Percentiles rank a stretch among this genome's conserved stretches.
phyloP scores from a whole-genome alignment of 768 basidiomycete species.

The Boletus rubescentipes region DNA sequence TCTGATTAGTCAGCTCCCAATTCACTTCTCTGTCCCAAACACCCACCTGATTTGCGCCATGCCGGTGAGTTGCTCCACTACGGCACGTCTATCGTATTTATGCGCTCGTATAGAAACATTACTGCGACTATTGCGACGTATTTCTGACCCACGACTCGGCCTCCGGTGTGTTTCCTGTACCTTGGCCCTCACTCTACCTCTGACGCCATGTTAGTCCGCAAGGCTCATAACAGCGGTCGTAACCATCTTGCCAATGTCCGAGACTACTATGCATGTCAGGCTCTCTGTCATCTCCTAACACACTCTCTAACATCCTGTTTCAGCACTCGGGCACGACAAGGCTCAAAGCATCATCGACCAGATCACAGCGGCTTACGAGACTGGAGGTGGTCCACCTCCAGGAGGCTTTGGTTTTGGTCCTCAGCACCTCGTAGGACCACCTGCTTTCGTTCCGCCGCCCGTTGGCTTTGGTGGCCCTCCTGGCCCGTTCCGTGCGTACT shows the following conservation, averaged over 20 bases:
- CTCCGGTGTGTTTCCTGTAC: conserved; percentile 56
- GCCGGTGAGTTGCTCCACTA: conserved; percentile 53
- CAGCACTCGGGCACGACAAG: conserved; percentile 92
- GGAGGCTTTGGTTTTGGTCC: conserved; percentile 87
- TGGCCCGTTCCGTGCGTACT: conserved; percentile 17
- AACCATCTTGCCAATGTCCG: conserved; percentile 96
- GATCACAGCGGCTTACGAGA: conserved; percentile 92
- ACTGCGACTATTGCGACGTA: conserved; percentile 93
- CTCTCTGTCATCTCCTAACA: not conserved
- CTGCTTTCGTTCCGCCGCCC: conserved; percentile 52
- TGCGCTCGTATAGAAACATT: conserved; percentile 66
- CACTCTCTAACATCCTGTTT: conserved; percentile 12
- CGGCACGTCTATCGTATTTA: conserved; percentile 7
- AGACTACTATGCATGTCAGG: conserved; percentile 93
- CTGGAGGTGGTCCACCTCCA: conserved; percentile 79
- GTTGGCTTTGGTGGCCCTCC: conserved; percentile 55
- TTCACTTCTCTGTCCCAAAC: conserved; percentile 22
- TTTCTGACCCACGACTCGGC: conserved; percentile 93
- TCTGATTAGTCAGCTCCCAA: conserved; percentile 26
- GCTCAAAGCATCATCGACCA: conserved; percentile 98
- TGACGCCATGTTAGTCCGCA: conserved; percentile 63
- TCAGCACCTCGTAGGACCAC: conserved; percentile 65
- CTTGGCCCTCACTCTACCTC: not conserved
- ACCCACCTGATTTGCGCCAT: conserved; percentile 40
- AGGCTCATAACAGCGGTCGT: conserved; percentile 96